Conservation (phyloP, 2,329 filamentous ascomycete species). For the Colletotrichum viniferum region DNA sequence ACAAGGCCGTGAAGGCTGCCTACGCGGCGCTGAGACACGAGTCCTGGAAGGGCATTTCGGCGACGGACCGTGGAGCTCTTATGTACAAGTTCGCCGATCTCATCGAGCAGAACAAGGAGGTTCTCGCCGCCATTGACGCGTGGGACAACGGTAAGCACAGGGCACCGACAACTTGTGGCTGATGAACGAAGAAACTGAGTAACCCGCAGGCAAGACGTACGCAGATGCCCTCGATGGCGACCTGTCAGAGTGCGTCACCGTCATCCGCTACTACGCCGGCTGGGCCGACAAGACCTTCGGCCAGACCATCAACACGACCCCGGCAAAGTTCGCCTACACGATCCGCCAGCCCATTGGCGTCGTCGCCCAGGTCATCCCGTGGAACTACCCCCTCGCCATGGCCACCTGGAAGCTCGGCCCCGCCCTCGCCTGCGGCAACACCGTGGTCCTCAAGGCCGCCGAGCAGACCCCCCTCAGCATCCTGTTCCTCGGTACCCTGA, state of each 20-base stretch:
- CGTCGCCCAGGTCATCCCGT: slow-evolving; percentile 76
- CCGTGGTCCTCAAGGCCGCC: slow-evolving; percentile 67
- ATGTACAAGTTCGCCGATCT: slow-evolving; percentile 75
- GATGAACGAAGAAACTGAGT: neutral
- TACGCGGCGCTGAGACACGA: slow-evolving; percentile 70
- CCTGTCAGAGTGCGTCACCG: slow-evolving; percentile 47
- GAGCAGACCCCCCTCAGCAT: slow-evolving; percentile 72
- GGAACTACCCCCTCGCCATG: slow-evolving; percentile 66
- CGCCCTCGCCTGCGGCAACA: slow-evolving; percentile 68
- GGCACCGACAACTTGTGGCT: neutral
- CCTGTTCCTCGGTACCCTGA: slow-evolving; percentile 67
- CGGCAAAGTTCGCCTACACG: slow-evolving; percentile 76
- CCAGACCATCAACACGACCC: slow-evolving; percentile 74
- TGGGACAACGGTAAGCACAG: slow-evolving; percentile 61
- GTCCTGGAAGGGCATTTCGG: slow-evolving; percentile 71
- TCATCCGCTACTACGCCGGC: slow-evolving; percentile 76
- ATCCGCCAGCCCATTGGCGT: slow-evolving; percentile 77
- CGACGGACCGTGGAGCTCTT: slow-evolving; percentile 69
- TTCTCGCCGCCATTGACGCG: slow-evolving; percentile 64
- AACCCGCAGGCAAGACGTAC: slow-evolving; percentile 60
- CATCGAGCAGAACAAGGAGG: slow-evolving; percentile 65
- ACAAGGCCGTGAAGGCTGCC: slow-evolving; percentile 69
- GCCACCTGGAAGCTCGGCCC: slow-evolving; percentile 76
- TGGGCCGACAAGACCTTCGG: slow-evolving; percentile 82
- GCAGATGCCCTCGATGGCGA: slow-evolving; percentile 68